Evolutionary conservation across 306 rosid species (phyloP).

Genomic region (Gastrolobium villosum): DNA sequence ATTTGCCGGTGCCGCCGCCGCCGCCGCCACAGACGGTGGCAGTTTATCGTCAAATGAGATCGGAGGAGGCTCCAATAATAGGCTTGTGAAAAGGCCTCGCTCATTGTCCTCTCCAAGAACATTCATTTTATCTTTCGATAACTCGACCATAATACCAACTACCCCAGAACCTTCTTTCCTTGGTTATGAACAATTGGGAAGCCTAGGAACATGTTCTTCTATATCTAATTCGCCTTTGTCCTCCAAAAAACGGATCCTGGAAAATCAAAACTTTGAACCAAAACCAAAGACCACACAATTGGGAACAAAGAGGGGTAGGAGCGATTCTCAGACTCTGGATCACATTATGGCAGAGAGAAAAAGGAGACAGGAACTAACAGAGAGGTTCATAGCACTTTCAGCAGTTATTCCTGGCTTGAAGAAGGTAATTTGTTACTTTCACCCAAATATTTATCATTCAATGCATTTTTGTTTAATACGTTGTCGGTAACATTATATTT

Average conservation of each 20-base stretch:
- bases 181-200: no score
- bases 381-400: slow-evolving; percentile 52
- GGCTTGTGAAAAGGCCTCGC: not conserved
- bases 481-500: no score
- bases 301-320: slow-evolving; percentile 38
- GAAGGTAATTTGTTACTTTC: slow-evolving; percentile 35
- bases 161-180: not conserved
- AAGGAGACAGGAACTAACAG: slow-evolving; percentile 43
- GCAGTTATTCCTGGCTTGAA: slow-evolving; percentile 54
- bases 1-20: not conserved
- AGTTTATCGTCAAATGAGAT: not conserved
- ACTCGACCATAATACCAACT: slow-evolving; percentile 36
- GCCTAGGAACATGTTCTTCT: not conserved
- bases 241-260: slow-evolving; percentile 2
- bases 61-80: not conserved
- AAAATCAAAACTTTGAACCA: not conserved
- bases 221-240: not conserved
- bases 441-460: no score
- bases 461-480: no score
- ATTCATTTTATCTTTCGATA: slow-evolving; percentile 46
- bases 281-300: not conserved
- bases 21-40: not conserved
- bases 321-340: slow-evolving; percentile 29
- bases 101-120: not conserved
- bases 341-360: slow-evolving; percentile 51